Conservation (phyloP, 495 filamentous ascomycete species). For the Pyrenula massariospora region DNA sequence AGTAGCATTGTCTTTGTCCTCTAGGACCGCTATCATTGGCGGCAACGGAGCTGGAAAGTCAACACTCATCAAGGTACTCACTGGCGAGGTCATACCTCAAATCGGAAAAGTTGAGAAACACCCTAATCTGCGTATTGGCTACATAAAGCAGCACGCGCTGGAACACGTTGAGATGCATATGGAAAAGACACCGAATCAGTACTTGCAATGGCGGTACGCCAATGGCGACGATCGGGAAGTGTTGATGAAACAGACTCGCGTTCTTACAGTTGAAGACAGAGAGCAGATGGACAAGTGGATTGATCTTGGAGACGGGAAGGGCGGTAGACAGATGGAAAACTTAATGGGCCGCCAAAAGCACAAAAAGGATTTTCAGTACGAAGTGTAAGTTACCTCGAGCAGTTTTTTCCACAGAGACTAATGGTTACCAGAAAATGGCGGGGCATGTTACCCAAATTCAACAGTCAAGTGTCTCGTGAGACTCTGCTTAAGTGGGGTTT, state of each 20-base stretch:
- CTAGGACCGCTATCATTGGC: constrained; percentile 89
- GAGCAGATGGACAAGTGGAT: constrained; percentile 83
- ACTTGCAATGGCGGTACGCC: constrained; percentile 96
- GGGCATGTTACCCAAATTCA: constrained; percentile 77
- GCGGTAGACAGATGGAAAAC: constrained; percentile 66
- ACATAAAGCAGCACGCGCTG: constrained; percentile 98
- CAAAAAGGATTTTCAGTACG: constrained; percentile 99
- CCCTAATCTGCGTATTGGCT: constrained; percentile 95
- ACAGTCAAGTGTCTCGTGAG: constrained; percentile 85
- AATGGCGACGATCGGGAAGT: constrained; percentile 97
- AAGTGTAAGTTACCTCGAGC: constrained; percentile 53
- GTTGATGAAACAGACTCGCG: constrained; percentile 90
- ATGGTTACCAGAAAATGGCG: constrained; percentile 60
- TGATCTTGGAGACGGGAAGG: constrained; percentile 72
- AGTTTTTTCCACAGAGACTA: constrained; percentile 11
- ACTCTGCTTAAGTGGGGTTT: constrained; percentile 78
- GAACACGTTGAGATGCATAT: constrained; percentile 99
- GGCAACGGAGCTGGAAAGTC: constrained; percentile 98
- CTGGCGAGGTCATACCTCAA: constrained; percentile 87
- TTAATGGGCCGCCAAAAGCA: constrained; percentile 95
- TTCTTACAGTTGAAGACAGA: constrained; percentile 73
- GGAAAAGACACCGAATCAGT: constrained; percentile 98
- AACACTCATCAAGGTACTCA: constrained; percentile 93
- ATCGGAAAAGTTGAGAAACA: constrained; percentile 91
- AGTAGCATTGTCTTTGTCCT: constrained; percentile 76